Conservation (phyloP, 2,329 filamentous ascomycete species). For the Zymoseptoria crescenta region DNA sequence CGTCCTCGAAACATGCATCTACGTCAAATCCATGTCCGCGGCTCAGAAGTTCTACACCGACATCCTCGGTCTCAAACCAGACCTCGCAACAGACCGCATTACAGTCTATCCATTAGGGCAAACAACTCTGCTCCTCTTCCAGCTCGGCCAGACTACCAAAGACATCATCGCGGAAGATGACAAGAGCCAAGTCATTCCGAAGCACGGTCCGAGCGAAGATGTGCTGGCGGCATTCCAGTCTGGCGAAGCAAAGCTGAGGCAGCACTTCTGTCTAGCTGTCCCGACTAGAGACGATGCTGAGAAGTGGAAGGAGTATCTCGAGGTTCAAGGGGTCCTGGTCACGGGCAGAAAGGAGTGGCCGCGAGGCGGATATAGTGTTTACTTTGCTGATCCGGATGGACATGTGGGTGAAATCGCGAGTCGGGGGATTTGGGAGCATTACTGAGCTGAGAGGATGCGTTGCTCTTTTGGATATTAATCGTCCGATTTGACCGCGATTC, state of each 20-base stretch:
- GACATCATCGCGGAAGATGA: slow-evolving; percentile 2
- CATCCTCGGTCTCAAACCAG: slow-evolving; percentile 5
- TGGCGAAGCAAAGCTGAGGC: slow-evolving; percentile 2
- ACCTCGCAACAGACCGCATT: slow-evolving; percentile 6
- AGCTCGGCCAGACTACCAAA: slow-evolving; percentile 3
- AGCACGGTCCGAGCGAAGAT: slow-evolving; percentile 3
- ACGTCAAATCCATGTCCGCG: slow-evolving; percentile 5
- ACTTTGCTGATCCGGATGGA: slow-evolving; percentile 11
- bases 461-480: too few species aligned
- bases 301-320: slow-evolving; percentile 6
- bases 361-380: slow-evolving; percentile 10
- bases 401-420: slow-evolving; percentile 11
- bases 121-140: slow-evolving; percentile 9
- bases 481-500: too few species aligned
- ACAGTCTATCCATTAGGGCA: slow-evolving; percentile 7
- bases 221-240: slow-evolving; percentile 1
- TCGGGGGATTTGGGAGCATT: slow-evolving; percentile 8
- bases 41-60: slow-evolving; percentile 7
- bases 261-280: slow-evolving; percentile 10
- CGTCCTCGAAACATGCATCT: slow-evolving; percentile 10
- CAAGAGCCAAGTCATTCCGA: slow-evolving; percentile 5
- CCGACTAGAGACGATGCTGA: slow-evolving; percentile 4
- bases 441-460: not conserved
- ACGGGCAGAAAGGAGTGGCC: slow-evolving; percentile 9
- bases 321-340: not conserved